Base-by-base conservation (phyloP, 257 asterid species). In the Solanum bulbocastanum region DNA sequence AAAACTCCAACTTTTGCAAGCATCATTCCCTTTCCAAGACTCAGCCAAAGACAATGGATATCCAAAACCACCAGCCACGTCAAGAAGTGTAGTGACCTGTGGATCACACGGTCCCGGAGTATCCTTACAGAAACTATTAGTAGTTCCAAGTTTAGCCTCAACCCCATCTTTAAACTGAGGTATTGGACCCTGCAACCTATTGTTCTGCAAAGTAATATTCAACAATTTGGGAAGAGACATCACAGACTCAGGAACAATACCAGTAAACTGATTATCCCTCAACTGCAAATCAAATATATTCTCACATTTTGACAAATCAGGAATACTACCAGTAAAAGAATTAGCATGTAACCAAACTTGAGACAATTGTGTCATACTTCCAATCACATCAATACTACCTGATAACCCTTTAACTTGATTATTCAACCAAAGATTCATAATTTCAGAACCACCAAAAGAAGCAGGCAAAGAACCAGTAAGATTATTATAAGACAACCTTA, bases 261-360 rank as follows among this genome's bases (percentile, higher is more conserved):
- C 99, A 27, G 99, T 94, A 27, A 97, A 91, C 42, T 87, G 91
- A 78, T 96, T 96, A 20, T 94, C 98, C 94, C 98, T 95, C 65
- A 97, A 86, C 92, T 94, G 98, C 92, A 97, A 91, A 91, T 97
- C 98, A 18, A 91, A 91, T 83, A 97, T 83, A 89, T 88, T 91
- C 25, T 88, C 74, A 78, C 99, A 96, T 8, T 92, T 91, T 0
- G 99, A 94, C 62, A 97, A 87, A 89, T 97, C 98, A 2, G 99
- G 99, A 32, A 97, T 93, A 81, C 92, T 94, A 15, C 98, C 99
- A 0, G 97, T 81, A 83, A 97, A 97, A 8, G 90, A 39, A 87
- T 97, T 97, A 0, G 92, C 93, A 27, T 97, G 98, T 36, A 97
- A 85, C 99, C 98, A 96, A 30, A 93, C 99, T 92, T 93, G 97